Base-by-base conservation (phyloP, 257 asterid genomes). In the Rauvolfia tetraphylla region DNA sequence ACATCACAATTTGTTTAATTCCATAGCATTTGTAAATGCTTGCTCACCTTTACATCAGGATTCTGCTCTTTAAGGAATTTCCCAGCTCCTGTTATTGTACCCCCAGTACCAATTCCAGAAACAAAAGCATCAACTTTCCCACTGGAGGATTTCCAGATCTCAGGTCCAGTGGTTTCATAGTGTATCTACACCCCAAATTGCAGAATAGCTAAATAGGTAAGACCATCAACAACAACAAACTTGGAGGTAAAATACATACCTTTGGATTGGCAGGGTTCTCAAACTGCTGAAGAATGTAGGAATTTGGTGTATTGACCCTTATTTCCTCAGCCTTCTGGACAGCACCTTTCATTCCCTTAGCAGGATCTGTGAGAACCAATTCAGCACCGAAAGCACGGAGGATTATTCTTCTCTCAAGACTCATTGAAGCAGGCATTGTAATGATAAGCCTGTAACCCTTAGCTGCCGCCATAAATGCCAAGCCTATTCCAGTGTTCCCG, bases 391-490 rank as follows among this genome's bases (percentile, higher is more conserved):
- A 95, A 75, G 93, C 99, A 71, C 87, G 93, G 83, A 95, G 93
- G 83, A 95, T 87, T 70, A 91, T 85, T 86, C 90, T 88, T 44
- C 99, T 91, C 85, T 95, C 99, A 15, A 91, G 90, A 79, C 96
- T 92, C 96, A 91, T 90, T 0, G 97, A 80, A 82, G 98, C 84
- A 34, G 99, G 99, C 99, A 95, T 95, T 51, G 93, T 88, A 56
- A 92, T 91, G 83, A 95, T 88, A 77, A 92, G 98, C 86, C 86
- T 89, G 86, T 95, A 92, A 54, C 93, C 90, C 83, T 89, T 95
- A 29, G 96, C 96, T 44, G 99, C 97, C 27, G 99, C 96, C 88
- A 95, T 89, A 87, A 95, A 95, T 51, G 99, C 98, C 91, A 95
- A 83, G 8, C 97, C 98, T 49, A 95, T 91, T 23, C 98, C 98